Base-by-base conservation (phyloP, 345 rosid genomes). In the Dipteronia dyeriana region DNA sequence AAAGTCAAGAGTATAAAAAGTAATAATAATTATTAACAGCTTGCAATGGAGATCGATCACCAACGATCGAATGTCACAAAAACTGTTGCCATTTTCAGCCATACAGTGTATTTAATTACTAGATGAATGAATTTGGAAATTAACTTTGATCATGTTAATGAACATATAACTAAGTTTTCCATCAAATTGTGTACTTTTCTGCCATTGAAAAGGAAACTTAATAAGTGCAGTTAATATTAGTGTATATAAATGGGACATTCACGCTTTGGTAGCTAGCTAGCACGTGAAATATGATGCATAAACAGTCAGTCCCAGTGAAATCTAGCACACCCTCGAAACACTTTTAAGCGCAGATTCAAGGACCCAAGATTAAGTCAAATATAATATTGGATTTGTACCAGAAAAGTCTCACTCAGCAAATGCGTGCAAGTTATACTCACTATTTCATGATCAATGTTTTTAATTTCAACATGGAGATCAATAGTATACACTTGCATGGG, bases 401-500 rank as follows among this genome's bases (percentile, higher is more conserved):
- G 84, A 85, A 82, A 78, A 65, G 79, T 79, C 80, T 59, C 68
- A 53, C 69, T 79, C 80, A 64, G 43, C 74, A 74, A 59, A 19
- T 65, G 79, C 73, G 75, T 25, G 38, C 75, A 20, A 61, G 34
- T 73, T 54, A 53, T 56, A 41, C 66, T 68, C 25, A 43, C 54
- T 31, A 47, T 17, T 72, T n/a, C n/a, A n/a, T n/a, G n/a, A n/a
- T n/a, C n/a, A n/a, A n/a, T n/a, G n/a, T n/a, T n/a, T n/a, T 20
- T 34, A 10, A 9, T 63, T 22, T 26, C 23, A 54, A 25, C 71
- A 39, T 2, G 60, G 1, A 19, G 31, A 70, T 34, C 38, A 73
- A 62, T 75, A 69, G 73, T 69, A 34, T 34, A 34, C 38, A 34
- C 38, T 34, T 84, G 87, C 90, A 87, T 87, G 90, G 86, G 81